Conservation (phyloP, 108 stramenopile genomes). For the Schizochytrium sp. region DNA sequence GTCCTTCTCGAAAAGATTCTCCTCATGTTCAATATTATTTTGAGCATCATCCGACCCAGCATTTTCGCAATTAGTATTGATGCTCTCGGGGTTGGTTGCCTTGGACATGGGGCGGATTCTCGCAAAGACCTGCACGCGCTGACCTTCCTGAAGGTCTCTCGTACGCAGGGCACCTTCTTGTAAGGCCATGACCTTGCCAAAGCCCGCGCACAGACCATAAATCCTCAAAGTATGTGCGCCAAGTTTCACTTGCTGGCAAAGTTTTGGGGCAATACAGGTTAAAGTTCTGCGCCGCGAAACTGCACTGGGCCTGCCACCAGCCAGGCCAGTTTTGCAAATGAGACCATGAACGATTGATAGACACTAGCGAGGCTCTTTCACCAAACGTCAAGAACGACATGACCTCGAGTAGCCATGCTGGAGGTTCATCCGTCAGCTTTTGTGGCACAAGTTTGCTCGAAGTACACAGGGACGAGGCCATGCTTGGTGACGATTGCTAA, state of each 20-base stretch:
- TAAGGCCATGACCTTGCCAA: background rate
- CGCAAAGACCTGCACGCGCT: slow-evolving; percentile 17
- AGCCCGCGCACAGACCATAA: slow-evolving; percentile 48
- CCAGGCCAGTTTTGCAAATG: background rate
- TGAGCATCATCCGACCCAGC: background rate
- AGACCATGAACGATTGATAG: slow-evolving; percentile 3
- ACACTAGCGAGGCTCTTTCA: background rate
- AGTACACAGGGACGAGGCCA: no score
- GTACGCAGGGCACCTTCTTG: background rate
- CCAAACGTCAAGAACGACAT: background rate
- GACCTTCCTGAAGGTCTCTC: background rate
- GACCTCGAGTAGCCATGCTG: slow-evolving; percentile 26
- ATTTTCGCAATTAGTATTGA: background rate
- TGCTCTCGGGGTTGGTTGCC: background rate
- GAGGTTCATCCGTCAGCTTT: background rate
- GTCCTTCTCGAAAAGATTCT: background rate
- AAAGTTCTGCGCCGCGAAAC: slow-evolving; percentile 11
- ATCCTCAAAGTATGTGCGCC: slow-evolving; percentile 36
- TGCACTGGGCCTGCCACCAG: slow-evolving; percentile 37
- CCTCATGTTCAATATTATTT: background rate
- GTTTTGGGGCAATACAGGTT: slow-evolving; percentile 24
- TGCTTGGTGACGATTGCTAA: no score
- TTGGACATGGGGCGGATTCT: background rate
- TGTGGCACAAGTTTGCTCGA: background rate
- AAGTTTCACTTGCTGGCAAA: background rate